Conservation (phyloP, 202 grass and related monocot species). For the Eragrostis tef region DNA sequence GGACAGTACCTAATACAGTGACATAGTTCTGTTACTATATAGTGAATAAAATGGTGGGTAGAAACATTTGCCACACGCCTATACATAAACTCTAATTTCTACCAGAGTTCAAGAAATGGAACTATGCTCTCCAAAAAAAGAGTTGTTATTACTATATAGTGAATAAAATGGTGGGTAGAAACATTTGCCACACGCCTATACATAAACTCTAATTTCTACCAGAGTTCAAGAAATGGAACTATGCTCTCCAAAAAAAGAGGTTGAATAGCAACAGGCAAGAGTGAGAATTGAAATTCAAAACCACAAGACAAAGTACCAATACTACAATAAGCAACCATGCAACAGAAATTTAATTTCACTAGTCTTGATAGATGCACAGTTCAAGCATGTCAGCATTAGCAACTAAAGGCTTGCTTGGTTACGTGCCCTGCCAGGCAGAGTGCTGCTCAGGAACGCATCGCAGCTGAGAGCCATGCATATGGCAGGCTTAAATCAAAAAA, state of each 20-base stretch:
- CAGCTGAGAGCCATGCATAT: too few species aligned
- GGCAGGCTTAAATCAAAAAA: too few species aligned
- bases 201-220: conserved; percentile 1
- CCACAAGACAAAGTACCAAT: background rate
- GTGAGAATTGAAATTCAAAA: conserved; percentile 31
- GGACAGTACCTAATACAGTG: conserved; percentile 85
- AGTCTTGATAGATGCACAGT: background rate
- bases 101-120: conserved; percentile 7
- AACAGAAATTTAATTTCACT: conserved; percentile 1
- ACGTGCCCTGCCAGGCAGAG: too few species aligned
- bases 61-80: conserved; percentile 22
- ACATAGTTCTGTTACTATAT: conserved; percentile 25
- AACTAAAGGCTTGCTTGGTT: too few species aligned
- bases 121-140: background rate
- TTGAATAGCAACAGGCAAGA: background rate
- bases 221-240: background rate
- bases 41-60: conserved; percentile 4
- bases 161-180: conserved; percentile 11
- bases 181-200: conserved; percentile 11
- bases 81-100: background rate
- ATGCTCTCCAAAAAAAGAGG: background rate
- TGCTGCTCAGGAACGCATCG: too few species aligned
- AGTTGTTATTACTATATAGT: conserved; percentile 10
- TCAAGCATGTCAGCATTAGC: conserved; percentile 9
- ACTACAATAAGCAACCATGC: conserved; percentile 11